phyloP scores from a whole-genome alignment of 2,329 filamentous ascomycete genomes.

The Magnaporthales sp. region DNA sequence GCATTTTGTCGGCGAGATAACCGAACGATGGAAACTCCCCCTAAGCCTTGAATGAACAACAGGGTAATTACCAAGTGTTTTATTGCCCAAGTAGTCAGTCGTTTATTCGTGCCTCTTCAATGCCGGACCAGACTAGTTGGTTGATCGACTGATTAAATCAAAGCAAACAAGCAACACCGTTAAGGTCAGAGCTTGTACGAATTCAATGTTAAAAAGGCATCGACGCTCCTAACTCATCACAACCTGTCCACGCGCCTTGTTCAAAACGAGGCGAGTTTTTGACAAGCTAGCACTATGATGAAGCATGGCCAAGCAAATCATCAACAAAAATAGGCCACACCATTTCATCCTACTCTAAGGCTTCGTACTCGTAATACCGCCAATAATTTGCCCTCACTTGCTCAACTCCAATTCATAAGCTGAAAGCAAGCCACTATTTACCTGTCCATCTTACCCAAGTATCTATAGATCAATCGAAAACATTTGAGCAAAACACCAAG shows the following conservation, averaged over 20 bases:
- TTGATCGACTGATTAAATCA: not conserved
- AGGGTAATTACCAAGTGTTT: not conserved
- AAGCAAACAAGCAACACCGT: not conserved
- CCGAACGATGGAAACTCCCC: not conserved
- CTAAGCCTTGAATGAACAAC: not conserved
- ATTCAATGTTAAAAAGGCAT: not conserved
- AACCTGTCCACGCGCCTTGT: too few relatives aligned
- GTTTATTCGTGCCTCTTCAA: not conserved
- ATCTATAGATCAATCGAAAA: not conserved
- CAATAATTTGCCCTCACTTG: not conserved
- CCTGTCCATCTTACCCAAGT: not conserved
- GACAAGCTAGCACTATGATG: not conserved
- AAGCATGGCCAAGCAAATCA: not conserved
- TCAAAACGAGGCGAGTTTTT: not conserved
- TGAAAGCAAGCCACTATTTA: not conserved
- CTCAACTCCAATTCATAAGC: not conserved
- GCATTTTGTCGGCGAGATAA: constrained; percentile 1
- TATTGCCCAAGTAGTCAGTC: not conserved
- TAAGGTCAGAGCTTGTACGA: not conserved
- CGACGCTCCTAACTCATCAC: not conserved
- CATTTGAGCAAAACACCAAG: not conserved
- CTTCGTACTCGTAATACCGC: not conserved
- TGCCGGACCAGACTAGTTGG: not conserved
- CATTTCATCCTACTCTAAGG: too few relatives aligned
- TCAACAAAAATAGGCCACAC: too few relatives aligned